phyloP scores from a whole-genome alignment of 345 rosid species.

The Hevea brasiliensis region DNA sequence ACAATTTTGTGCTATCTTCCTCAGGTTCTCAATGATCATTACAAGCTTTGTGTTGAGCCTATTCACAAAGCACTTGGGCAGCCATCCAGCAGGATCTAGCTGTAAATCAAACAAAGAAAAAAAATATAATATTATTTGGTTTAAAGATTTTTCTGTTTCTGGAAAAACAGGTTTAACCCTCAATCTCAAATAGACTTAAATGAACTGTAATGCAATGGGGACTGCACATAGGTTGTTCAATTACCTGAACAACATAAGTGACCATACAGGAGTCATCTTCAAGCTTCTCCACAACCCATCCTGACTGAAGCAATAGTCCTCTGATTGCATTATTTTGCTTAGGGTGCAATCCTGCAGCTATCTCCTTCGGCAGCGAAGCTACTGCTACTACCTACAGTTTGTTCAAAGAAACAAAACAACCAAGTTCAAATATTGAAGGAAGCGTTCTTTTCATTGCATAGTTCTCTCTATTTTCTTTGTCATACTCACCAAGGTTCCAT shows the following conservation, averaged over 20 bases:
- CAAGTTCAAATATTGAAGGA: neutral
- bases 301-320: slow-evolving; percentile 71
- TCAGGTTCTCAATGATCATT: slow-evolving; percentile 74
- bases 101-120: slow-evolving; percentile 19
- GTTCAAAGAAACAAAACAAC: neutral
- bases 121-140: no score
- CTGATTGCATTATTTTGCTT: slow-evolving; percentile 61
- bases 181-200: no score
- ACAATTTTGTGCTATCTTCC: slow-evolving; percentile 54
- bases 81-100: slow-evolving; percentile 94
- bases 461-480: neutral
- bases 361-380: slow-evolving; percentile 76
- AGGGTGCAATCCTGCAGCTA: slow-evolving; percentile 72
- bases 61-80: slow-evolving; percentile 75
- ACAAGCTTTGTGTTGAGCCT: slow-evolving; percentile 71
- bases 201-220: no score
- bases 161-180: no score
- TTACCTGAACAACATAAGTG: slow-evolving; percentile 77
- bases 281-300: slow-evolving; percentile 88
- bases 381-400: slow-evolving; percentile 63
- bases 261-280: slow-evolving; percentile 66
- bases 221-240: no score
- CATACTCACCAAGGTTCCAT: slow-evolving; percentile 60
- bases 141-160: no score
- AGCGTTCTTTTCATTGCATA: neutral